These are phyloP conservation scores for Epichloe glyceriae DNA, from an alignment of 2,329 filamentous ascomycete genomes.

Conservation along the genomic window DNA sequence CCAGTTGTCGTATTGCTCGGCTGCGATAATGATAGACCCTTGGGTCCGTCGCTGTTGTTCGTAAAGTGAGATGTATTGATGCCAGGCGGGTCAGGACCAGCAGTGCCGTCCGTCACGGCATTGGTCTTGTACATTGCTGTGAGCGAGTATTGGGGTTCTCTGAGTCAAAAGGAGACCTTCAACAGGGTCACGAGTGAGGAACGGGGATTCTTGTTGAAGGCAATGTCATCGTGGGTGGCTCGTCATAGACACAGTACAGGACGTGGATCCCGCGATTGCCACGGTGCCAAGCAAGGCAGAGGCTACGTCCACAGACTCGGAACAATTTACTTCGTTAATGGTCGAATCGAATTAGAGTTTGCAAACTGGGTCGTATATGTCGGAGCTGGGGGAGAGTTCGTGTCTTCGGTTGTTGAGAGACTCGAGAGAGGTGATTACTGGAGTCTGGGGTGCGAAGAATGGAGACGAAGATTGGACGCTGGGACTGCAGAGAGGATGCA, in stretches of 20 bases:
- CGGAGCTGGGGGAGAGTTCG: background rate
- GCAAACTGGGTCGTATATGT: background rate
- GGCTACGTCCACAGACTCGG: background rate
- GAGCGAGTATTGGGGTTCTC: conserved; percentile 15
- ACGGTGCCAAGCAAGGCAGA: background rate
- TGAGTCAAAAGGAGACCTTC: conserved; percentile 17
- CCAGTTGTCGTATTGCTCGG: conserved; percentile 12
- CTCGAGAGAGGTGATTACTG: background rate
- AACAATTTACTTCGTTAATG: background rate
- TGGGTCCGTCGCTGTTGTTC: background rate
- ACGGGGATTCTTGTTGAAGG: conserved; percentile 1
- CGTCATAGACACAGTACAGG: conserved; percentile 17
- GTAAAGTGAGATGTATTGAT: conserved; percentile 1
- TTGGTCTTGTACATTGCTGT: conserved; percentile 24
- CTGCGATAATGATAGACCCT: conserved; percentile 1
- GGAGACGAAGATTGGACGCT: conserved; percentile 4
- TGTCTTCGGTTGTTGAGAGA: background rate
- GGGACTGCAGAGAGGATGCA: background rate
- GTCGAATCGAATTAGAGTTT: background rate
- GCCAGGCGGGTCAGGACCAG: conserved; percentile 9
- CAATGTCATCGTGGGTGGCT: conserved; percentile 23
- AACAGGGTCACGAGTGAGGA: conserved; percentile 16
- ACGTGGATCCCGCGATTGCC: conserved; percentile 4
- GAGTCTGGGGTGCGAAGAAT: background rate
- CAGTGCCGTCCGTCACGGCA: conserved; percentile 8